phyloP scores from a whole-genome alignment of 331 rosid species.

The Cydonia oblonga region DNA sequence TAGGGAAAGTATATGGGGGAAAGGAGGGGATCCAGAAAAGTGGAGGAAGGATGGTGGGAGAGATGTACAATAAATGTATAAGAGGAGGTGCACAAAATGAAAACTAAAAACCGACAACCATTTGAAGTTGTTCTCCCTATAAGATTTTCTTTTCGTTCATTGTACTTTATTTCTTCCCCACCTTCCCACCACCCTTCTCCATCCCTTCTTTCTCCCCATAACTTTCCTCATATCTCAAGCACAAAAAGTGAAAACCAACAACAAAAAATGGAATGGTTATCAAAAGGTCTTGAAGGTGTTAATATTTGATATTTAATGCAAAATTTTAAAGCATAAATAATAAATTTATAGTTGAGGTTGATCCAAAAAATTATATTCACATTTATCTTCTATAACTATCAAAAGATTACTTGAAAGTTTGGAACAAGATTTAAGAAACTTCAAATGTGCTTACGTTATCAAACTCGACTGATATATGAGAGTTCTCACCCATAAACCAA shows the following conservation, averaged over 20 bases:
- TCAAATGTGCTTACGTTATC: constrained; percentile 55
- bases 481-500: constrained; percentile 86
- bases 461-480: constrained; percentile 75
- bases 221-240: neutral
- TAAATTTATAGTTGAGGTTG: neutral
- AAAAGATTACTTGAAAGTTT: constrained; percentile 7
- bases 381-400: neutral
- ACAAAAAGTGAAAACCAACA: neutral
- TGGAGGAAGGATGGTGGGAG: neutral
- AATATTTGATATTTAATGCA: neutral
- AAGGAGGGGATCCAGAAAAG: neutral
- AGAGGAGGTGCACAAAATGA: neutral
- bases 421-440: constrained; percentile 14
- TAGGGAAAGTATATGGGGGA: neutral
- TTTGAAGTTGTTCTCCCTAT: neutral
- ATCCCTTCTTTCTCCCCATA: neutral
- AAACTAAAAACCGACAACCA: neutral
- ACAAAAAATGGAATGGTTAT: no score
- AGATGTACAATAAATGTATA: neutral
- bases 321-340: neutral
- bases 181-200: neutral
- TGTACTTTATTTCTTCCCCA: neutral
- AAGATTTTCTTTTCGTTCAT: neutral
- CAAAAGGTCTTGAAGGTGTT: neutral
- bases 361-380: neutral